These are phyloP conservation scores for Solanum tarapatanum DNA, from an alignment of 257 asterid genomes.

Conservation along the genomic window DNA sequence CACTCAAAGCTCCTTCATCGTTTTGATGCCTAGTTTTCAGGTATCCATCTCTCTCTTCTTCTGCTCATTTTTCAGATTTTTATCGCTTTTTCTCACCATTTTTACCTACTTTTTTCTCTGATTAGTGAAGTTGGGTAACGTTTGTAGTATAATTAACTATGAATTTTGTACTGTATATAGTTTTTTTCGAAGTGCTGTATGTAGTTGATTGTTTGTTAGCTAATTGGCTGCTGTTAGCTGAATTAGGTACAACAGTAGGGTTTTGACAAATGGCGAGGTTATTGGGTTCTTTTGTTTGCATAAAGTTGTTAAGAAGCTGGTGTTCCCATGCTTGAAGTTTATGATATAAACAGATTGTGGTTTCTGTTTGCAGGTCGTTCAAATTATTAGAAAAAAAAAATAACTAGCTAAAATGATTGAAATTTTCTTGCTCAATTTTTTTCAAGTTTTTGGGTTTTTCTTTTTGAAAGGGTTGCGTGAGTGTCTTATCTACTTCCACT, in stretches of 20 bases:
- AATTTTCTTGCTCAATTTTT: neutral
- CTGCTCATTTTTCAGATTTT: no score
- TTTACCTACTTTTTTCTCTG: neutral
- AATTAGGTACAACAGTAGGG: neutral
- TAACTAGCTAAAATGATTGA: neutral
- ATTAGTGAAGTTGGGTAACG: neutral
- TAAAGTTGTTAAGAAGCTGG: neutral
- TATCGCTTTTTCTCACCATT: neutral
- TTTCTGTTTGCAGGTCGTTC: neutral
- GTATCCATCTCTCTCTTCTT: neutral
- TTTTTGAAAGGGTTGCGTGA: neutral
- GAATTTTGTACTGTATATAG: neutral
- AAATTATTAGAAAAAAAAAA: neutral
- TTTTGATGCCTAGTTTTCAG: neutral
- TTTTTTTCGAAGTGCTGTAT: neutral
- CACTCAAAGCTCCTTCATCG: neutral
- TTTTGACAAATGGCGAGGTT: neutral
- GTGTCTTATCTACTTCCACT: neutral
- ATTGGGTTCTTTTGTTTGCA: neutral
- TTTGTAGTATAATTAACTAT: neutral
- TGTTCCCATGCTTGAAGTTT: neutral
- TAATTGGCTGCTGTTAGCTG: neutral
- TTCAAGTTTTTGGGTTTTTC: neutral
- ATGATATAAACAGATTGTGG: neutral
- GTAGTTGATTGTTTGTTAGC: neutral